Evolutionary conservation across 2,329 filamentous ascomycete genomes (phyloP).

Genomic region (Colletotrichum endophyticum): DNA sequence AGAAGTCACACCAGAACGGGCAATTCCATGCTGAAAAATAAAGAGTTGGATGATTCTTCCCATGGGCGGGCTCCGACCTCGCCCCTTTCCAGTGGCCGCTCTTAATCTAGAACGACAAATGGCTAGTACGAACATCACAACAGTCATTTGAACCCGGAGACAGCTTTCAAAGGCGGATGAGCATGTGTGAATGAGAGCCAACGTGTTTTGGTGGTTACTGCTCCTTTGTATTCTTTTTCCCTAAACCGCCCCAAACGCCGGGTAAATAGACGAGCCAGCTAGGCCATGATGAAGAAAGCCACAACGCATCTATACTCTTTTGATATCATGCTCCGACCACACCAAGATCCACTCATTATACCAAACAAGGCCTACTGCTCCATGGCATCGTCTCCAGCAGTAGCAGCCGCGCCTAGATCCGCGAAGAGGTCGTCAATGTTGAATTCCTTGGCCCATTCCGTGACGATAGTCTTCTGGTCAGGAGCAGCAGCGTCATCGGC

Average conservation of each 20-base stretch:
- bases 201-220: not conserved
- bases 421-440: constrained; percentile 92
- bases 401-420: constrained; percentile 54
- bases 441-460: constrained; percentile 93
- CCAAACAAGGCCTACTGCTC: constrained; percentile 43
- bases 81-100: not conserved
- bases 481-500: constrained; percentile 52
- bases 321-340: constrained; percentile 1
- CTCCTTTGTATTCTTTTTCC: constrained; percentile 3
- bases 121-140: not conserved
- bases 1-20: not conserved
- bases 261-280: not conserved
- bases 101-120: not conserved
- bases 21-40: not conserved
- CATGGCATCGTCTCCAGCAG: constrained; percentile 52
- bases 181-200: constrained; percentile 2
- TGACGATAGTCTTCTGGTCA: constrained; percentile 86
- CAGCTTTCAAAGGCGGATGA: not conserved
- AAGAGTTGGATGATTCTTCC: not conserved
- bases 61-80: not conserved
- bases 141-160: not conserved
- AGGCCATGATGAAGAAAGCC: not conserved
- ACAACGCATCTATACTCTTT: not conserved
- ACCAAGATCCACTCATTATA: not conserved
- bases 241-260: constrained; percentile 13